Evolutionary conservation across 2,329 filamentous ascomycete genomes (phyloP).

Genomic region (Venturiaceae sp.): DNA sequence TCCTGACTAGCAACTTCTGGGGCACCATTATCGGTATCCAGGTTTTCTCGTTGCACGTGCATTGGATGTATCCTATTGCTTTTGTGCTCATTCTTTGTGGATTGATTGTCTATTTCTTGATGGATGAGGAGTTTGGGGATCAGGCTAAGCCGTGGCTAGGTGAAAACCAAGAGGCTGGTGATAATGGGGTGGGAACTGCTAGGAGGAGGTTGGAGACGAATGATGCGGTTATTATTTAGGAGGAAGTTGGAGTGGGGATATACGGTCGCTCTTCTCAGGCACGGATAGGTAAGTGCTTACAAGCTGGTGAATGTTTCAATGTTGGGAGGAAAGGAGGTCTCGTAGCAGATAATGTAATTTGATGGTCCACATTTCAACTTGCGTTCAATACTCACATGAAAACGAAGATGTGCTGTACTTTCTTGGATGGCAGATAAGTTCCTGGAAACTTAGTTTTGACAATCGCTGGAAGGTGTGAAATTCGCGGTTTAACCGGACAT

Average conservation of each 20-base stretch:
- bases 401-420: no score
- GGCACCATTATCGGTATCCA: constrained; percentile 83
- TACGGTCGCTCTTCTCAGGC: no score
- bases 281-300: no score
- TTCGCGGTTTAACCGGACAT: no score
- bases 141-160: constrained; percentile 93
- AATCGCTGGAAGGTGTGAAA: no score
- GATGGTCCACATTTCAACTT: no score
- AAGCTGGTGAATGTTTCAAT: not conserved
- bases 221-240: constrained; percentile 16
- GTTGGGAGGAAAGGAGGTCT: not conserved
- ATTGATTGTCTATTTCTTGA: constrained; percentile 77
- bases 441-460: no score
- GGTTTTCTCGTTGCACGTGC: constrained; percentile 70
- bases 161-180: constrained; percentile 69
- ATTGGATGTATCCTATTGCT: constrained; percentile 90
- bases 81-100: constrained; percentile 88
- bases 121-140: constrained; percentile 74
- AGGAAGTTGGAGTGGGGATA: no score
- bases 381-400: no score
- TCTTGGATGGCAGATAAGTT: no score
- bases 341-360: no score
- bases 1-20: constrained; percentile 96
- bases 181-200: constrained; percentile 75
- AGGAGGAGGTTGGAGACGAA: constrained; percentile 49